Evolutionary conservation across 2,329 filamentous ascomycete species (phyloP).

Genomic region (Sporothrix mexicana): DNA sequence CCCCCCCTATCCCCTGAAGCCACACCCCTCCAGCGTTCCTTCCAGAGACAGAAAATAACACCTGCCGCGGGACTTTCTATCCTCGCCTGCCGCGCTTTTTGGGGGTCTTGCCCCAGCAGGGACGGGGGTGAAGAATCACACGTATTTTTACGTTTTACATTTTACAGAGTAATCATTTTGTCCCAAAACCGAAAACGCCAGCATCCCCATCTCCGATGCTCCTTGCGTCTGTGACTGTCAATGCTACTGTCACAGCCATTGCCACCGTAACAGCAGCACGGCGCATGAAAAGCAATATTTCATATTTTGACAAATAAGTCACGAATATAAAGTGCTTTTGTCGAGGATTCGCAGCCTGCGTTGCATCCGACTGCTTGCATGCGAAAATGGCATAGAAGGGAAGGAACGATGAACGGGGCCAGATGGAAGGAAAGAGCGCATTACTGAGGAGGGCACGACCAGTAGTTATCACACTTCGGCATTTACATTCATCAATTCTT

Average conservation of each 20-base stretch:
- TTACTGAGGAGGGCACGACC: no score
- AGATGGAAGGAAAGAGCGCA: neutral
- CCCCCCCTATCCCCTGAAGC: neutral
- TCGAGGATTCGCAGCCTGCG: neutral
- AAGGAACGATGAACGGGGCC: neutral
- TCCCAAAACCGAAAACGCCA: neutral
- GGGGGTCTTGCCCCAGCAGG: neutral
- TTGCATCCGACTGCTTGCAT: slow-evolving; percentile 19
- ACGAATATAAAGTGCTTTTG: no score
- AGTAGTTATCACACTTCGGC: no score
- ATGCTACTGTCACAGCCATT: no score
- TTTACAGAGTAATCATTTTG: neutral
- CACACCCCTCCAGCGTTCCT: no score
- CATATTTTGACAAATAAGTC: slow-evolving; percentile 1
- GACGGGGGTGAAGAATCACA: neutral
- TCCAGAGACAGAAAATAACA: no score
- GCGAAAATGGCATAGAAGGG: neutral
- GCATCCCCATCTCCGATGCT: slow-evolving; percentile 22
- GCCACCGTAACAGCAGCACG: slow-evolving; percentile 12
- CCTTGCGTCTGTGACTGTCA: neutral
- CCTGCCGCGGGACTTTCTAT: neutral
- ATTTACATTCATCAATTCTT: no score
- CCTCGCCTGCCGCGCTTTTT: neutral
- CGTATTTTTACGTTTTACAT: neutral
- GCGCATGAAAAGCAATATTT: slow-evolving; percentile 2